Evolutionary conservation across 148 eudicot species (phyloP), one percentile per base, ranked within the genome.

Genomic region (Spergularia bocconei): DNA sequence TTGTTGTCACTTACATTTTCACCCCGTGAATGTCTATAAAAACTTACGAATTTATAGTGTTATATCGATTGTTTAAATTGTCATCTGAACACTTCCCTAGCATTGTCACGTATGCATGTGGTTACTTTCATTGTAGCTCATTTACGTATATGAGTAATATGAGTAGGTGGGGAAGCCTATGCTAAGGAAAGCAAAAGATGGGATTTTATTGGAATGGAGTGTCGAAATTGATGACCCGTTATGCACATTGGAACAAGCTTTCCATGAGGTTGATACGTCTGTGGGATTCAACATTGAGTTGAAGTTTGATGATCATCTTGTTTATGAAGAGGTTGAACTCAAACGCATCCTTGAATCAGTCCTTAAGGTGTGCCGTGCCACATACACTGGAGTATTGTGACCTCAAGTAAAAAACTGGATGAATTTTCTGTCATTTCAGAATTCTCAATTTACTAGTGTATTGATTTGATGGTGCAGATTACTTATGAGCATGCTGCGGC

Each of bases 191-290:
- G 70, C 79, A 55, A 86, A 83, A 64, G 86, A 83, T 47, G 88
- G 83, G 52, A 78, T 77, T 65, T 47, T 86, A 20, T 79, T 47
- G 2, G 79, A 83, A 29, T 86, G 88, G 88, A 83, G 69, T 67
- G 89, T 84, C 19, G 87, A 86, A 77, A 78, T 75, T 5, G 87
- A 86, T 39, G 84, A 74, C 55, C 82, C 79, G 54, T 23, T 86
- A 36, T 86, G 89, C 78, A 84, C 85, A 13, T 71, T 86, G 79
- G 73, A 86, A 82, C 84, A 86, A 75, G 85, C 74, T 41, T 86
- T 83, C 61, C 69, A 78, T 47, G 71, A 80, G 54, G 84, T 86
- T 10, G 75, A 69, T 39, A 74, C 67, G 33, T 72, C 84, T 7
- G 38, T 78, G 53, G 89, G 89, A 2, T 84, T 86, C 69, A 82